Conservation (phyloP, 495 filamentous ascomycete species). For the Aspergillus bridgeri region DNA sequence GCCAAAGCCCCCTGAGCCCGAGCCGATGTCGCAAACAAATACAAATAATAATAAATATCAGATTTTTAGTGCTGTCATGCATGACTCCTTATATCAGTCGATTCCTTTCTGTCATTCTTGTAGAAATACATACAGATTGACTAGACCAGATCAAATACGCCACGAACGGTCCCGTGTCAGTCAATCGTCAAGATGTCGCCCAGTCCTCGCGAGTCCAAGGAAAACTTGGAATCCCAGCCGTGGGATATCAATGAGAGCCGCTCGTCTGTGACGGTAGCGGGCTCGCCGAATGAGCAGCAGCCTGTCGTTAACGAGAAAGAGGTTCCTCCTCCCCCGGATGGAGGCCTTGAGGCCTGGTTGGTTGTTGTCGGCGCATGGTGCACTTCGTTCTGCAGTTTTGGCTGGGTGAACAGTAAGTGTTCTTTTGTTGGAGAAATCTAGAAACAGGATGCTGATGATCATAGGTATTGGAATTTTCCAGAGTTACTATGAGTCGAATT, state of each 20-base stretch:
- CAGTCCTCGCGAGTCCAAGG: not conserved
- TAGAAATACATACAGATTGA: not conserved
- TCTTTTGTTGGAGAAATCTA: not conserved
- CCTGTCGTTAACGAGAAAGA: not conserved
- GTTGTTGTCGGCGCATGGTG: slow-evolving; percentile 40
- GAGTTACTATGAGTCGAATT: slow-evolving; percentile 27
- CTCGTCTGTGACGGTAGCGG: not conserved
- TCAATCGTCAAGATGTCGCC: not conserved
- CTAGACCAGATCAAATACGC: not conserved
- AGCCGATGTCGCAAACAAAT: not conserved
- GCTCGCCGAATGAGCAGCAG: not conserved
- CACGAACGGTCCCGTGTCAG: not conserved
- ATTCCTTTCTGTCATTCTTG: not conserved
- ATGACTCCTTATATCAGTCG: not conserved
- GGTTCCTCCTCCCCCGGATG: slow-evolving; percentile 24
- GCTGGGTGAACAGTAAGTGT: slow-evolving; percentile 43
- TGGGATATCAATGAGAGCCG: not conserved
- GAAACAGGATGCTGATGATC: not conserved
- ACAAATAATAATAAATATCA: not conserved
- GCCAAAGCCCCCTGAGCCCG: not conserved
- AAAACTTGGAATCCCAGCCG: not conserved
- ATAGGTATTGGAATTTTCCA: slow-evolving; percentile 31
- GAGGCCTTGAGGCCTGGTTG: slow-evolving; percentile 40
- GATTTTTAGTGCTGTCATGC: not conserved
- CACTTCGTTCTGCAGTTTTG: slow-evolving; percentile 36